Evolutionary conservation across 768 basidiomycete genomes (phyloP), one percentile per base, ranked within the genome.

Genomic region (Macrolepiota albuminosa): DNA sequence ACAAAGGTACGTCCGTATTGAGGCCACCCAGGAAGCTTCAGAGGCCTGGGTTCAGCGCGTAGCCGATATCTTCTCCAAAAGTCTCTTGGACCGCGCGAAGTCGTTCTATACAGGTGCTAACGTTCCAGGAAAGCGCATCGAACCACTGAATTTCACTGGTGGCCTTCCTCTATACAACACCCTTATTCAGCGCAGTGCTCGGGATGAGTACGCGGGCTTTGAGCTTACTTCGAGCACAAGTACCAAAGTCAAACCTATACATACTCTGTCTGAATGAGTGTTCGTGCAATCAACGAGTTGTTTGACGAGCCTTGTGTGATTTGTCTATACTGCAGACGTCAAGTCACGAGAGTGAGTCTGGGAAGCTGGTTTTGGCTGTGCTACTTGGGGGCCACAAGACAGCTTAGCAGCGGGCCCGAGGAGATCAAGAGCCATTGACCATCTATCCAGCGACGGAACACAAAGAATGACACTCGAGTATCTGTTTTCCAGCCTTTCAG

Each of bases 101-200:
- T 69, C 68, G 7, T 71, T 69, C 64, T 71, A 69, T 48, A 68
- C 49, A 2, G 70, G 70, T 2, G 62, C 68, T 9, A 71, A 71
- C 39, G 64, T 71, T 8, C 68, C 68, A 9, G 66, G 68, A 8
- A 70, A 70, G 46, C 59, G 37, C 5, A 37, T 66, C 2, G 61
- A 69, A 51, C 49, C 65, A 33, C 61, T 69, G 37, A 69, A 65
- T 42, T 70, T 68, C 21, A 65, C 67, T 11, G 70, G 67, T 8
- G 70, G 70, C 16, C 47, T 69, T 11, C 63, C 65, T 3, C 42
- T 64, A 45, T 70, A 70, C 50, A 60, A 36, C 3, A 53, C 59
- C 33, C 39, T 64, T 18, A 64, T 65, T 26, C 54, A 57, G 6
- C 62, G 67, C 39, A 58, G 63, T 31, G 68, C 64, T 11, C 62